A percentile compares a stretch with the other conserved stretches of the same genome.
phyloP scores from a whole-genome alignment of 2,329 filamentous ascomycete species.

The Phoma sp. region DNA sequence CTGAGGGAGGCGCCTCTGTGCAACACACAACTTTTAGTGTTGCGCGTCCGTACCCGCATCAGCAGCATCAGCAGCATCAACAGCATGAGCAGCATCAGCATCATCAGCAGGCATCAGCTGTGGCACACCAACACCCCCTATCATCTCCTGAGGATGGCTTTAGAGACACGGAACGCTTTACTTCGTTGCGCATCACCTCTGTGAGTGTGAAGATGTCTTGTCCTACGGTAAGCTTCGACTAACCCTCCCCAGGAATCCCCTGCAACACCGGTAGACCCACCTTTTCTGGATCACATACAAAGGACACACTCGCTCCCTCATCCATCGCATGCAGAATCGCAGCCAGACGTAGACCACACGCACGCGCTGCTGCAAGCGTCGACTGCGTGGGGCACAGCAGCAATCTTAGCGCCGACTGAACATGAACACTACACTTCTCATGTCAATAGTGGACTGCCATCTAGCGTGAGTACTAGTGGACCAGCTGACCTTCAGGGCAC shows the following conservation, averaged over 20 bases:
- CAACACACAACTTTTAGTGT: slow-evolving; percentile 20
- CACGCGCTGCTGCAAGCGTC: slow-evolving; percentile 26
- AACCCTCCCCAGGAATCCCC: slow-evolving; percentile 29
- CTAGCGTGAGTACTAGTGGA: slow-evolving; percentile 16
- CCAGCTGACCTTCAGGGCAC: slow-evolving; percentile 19
- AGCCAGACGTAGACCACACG: slow-evolving; percentile 22
- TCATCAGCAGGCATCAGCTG: slow-evolving; percentile 13
- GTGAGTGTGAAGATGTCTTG: slow-evolving; percentile 28
- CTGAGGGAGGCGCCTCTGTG: slow-evolving; percentile 25
- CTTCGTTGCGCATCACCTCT: slow-evolving; percentile 26
- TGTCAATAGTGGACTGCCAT: slow-evolving; percentile 18
- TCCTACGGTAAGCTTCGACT: slow-evolving; percentile 25
- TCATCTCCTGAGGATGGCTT: slow-evolving; percentile 17
- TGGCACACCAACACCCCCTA: slow-evolving; percentile 15
- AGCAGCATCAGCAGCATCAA: slow-evolving; percentile 16
- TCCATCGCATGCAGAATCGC: slow-evolving; percentile 26
- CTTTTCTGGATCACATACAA: slow-evolving; percentile 29
- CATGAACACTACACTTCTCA: slow-evolving; percentile 26
- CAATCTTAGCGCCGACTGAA: slow-evolving; percentile 17
- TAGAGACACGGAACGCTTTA: slow-evolving; percentile 24
- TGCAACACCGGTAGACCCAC: slow-evolving; percentile 30
- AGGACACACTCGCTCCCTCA: slow-evolving; percentile 30
- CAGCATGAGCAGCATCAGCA: slow-evolving; percentile 16
- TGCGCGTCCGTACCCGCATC: slow-evolving; percentile 23
- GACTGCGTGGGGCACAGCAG: slow-evolving; percentile 22